Conservation (phyloP, 257 asterid species). For the Pogostemon cablin region DNA sequence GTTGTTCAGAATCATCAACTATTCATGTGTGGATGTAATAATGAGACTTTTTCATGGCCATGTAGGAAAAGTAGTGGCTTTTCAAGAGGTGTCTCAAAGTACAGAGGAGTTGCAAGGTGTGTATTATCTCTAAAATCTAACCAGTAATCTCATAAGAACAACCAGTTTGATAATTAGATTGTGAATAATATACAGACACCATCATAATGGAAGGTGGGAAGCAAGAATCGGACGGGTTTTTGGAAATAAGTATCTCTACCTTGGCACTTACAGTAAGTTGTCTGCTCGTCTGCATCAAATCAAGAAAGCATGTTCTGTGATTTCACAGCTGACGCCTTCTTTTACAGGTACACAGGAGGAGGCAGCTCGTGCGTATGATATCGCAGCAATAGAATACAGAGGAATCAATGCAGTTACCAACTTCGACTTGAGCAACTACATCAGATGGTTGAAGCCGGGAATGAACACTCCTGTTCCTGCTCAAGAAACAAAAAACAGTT, state of each 20-base stretch:
- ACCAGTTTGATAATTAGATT: constrained; percentile 3
- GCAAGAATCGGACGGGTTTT: constrained; percentile 69
- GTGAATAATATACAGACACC: constrained; percentile 50
- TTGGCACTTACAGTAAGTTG: constrained; percentile 64
- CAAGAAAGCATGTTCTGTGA: background rate
- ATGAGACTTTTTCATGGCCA: background rate
- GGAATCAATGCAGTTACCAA: constrained; percentile 65
- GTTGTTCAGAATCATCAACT: background rate
- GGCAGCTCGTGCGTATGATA: constrained; percentile 72
- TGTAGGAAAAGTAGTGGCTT: constrained; percentile 78
- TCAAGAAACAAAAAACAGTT: constrained; percentile 39
- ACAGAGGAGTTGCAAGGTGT: constrained; percentile 89
- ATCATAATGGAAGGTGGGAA: constrained; percentile 75
- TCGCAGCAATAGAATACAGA: constrained; percentile 65
- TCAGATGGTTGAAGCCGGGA: constrained; percentile 56
- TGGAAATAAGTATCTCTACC: constrained; percentile 68
- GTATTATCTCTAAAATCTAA: background rate
- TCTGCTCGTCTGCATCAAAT: constrained; percentile 5
- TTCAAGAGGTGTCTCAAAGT: constrained; percentile 85
- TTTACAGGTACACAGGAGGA: constrained; percentile 62
- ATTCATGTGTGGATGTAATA: constrained; percentile 14
- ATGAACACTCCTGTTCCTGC: constrained; percentile 26
- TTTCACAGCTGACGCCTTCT: background rate
- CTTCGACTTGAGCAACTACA: constrained; percentile 61
- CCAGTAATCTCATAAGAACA: background rate